phyloP scores from a whole-genome alignment of 441 rosid species.

The Bocquillonia castaneifolia region DNA sequence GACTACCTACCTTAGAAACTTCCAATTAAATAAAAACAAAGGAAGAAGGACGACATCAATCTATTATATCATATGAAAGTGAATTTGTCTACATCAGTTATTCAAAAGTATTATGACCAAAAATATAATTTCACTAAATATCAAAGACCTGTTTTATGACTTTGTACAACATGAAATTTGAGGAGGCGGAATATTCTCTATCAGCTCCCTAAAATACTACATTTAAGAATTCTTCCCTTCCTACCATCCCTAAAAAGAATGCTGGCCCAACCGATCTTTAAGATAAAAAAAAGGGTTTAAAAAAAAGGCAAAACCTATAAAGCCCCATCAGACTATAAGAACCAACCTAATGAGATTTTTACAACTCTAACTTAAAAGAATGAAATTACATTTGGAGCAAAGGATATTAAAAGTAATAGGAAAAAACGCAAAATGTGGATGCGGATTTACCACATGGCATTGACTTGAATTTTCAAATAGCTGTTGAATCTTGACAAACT shows the following conservation, averaged over 20 bases:
- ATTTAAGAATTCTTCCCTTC: neutral
- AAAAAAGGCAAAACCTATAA: constrained; percentile 16
- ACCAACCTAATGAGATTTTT: constrained; percentile 29
- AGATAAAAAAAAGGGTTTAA: neutral
- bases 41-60: no score
- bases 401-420: constrained; percentile 21
- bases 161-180: constrained; percentile 21
- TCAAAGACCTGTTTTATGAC: neutral
- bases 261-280: constrained; percentile 26
- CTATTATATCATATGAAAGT: neutral
- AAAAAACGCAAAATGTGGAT: neutral
- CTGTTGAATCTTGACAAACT: constrained; percentile 1
- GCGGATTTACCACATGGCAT: constrained; percentile 31
- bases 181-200: constrained; percentile 9
- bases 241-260: constrained; percentile 26
- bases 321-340: constrained; percentile 29
- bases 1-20: no score
- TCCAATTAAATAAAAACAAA: no score
- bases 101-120: neutral
- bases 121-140: neutral
- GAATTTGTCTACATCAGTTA: neutral
- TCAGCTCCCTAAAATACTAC: constrained; percentile 13
- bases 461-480: constrained; percentile 17
- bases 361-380: constrained; percentile 30
- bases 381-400: constrained; percentile 31